These are phyloP conservation scores for Brettanomyces naardenensis DNA, from an alignment of 805 yeast genomes.

Conservation along the genomic window DNA sequence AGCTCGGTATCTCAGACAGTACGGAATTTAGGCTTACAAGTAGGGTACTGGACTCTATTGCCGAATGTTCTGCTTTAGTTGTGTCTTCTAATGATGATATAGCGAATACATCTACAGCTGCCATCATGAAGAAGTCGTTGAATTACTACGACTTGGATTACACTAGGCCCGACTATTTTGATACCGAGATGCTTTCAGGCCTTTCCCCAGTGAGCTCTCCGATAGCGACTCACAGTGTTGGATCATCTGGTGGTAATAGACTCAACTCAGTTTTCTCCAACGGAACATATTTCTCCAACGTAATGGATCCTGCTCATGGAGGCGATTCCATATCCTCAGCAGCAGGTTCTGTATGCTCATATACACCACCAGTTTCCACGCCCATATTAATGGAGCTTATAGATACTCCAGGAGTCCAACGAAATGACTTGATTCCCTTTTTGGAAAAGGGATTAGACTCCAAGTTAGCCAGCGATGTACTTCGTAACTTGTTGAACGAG, in stretches of 20 bases:
- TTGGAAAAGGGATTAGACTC: slow-evolving; percentile 64
- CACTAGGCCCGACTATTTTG: slow-evolving; percentile 12
- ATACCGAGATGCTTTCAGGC: slow-evolving; percentile 9
- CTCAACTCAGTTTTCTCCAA: too few relatives aligned
- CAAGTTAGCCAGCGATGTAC: slow-evolving; percentile 47
- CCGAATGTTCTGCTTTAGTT: not conserved
- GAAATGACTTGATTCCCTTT: slow-evolving; percentile 65
- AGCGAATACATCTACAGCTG: slow-evolving; percentile 1
- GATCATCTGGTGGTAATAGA: slow-evolving; percentile 4
- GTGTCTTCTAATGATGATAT: not conserved
- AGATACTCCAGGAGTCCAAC: slow-evolving; percentile 67
- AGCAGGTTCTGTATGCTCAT: slow-evolving; percentile 12
- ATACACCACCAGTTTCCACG: slow-evolving; percentile 42
- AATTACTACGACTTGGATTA: slow-evolving; percentile 24
- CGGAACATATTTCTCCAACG: slow-evolving; percentile 7
- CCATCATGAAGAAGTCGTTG: slow-evolving; percentile 11
- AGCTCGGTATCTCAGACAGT: slow-evolving; percentile 16
- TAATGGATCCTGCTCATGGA: slow-evolving; percentile 9
- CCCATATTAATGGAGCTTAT: slow-evolving; percentile 63
- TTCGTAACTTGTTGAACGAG: slow-evolving; percentile 38
- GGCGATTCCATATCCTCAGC: slow-evolving; percentile 12
- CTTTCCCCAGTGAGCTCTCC: slow-evolving; percentile 9
- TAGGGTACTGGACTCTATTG: slow-evolving; percentile 6
- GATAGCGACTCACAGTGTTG: slow-evolving; percentile 9
- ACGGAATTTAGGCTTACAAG: slow-evolving; percentile 11